A percentile compares a stretch with the other conserved stretches of the same genome.
These are phyloP conservation scores for Venturia effusa DNA, from an alignment of 2,329 filamentous ascomycete species.

Conservation along the genomic window DNA sequence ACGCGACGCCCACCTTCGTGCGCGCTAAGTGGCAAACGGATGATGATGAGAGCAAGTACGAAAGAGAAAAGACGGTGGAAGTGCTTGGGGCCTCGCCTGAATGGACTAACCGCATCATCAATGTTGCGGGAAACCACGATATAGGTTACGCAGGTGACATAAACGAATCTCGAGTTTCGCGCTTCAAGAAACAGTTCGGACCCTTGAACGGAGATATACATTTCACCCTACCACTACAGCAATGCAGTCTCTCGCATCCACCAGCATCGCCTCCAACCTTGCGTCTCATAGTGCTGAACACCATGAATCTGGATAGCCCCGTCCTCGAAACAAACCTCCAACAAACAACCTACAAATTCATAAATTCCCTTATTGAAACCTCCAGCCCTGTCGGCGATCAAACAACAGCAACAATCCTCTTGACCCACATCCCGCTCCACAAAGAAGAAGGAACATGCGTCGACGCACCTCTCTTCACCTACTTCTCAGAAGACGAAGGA, in stretches of 20 bases:
- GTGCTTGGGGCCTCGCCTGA: conserved; percentile 33
- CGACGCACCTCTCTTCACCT: conserved; percentile 74
- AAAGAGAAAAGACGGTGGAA: conserved; percentile 24
- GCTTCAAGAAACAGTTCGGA: conserved; percentile 80
- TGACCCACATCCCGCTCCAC: conserved; percentile 87
- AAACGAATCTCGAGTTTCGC: conserved; percentile 58
- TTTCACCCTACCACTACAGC: conserved; percentile 35
- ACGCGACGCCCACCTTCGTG: conserved; percentile 14
- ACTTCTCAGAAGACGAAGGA: conserved; percentile 53
- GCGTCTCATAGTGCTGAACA: conserved; percentile 77
- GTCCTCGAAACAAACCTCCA: conserved; percentile 58
- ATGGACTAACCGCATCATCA: conserved; percentile 74
- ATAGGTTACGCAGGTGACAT: conserved; percentile 93
- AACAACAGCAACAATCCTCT: conserved; percentile 66
- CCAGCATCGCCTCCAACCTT: conserved; percentile 50
- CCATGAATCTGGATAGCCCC: conserved; percentile 86
- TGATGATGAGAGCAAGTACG: conserved; percentile 25
- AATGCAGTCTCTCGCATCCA: neutral
- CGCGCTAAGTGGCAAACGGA: neutral
- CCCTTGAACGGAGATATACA: conserved; percentile 82
- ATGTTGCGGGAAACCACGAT: conserved; percentile 91
- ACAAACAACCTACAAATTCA: conserved; percentile 64
- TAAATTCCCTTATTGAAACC: conserved; percentile 56
- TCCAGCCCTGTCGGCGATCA: conserved; percentile 49
- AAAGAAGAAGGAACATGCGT: conserved; percentile 75